Evolutionary conservation across 768 basidiomycete genomes (phyloP), one percentile per base, ranked within the genome.

Genomic region (Sarcomyxa edulis): DNA sequence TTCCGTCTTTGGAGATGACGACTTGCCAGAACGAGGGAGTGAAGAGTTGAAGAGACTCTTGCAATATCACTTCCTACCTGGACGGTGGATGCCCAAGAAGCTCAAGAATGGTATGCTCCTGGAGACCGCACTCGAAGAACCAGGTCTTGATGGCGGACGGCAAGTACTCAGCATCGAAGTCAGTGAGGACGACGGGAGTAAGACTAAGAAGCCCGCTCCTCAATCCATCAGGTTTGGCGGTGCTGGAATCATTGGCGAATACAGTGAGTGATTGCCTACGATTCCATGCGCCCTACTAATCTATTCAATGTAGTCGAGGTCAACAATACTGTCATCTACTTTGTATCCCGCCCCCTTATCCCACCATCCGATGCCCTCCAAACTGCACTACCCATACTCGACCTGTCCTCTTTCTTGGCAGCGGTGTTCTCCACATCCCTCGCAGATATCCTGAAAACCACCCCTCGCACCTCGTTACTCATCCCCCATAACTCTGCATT

Each of bases 401-500:
- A 91, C 27, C 71, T 92, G 12, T 97, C 95, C 2, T 78, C 83
- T 14, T 99, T 94, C 63, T 75, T 98, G 33, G 92, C 93, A 0
- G 82, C 91, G 6, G 67, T 92, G 19, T 93, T 91, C 57, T 89
- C 95, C 2, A 84, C 91, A 8, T 77, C 76, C 8, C 74, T 97
- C 33, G 87, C 89, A 7, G 79, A 87, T 22, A 68, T 62, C 15
- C 62, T 91, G 42, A 71, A 77, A 52, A 67, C 53, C 15, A 74
- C 73, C 16, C 82, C 87, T 4, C 76, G 76, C 6, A 82, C 84
- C 1, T 84, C 93, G 3, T 74, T 92, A 42, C 74, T 99, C 27
- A 80, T 96, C 23, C 96, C 96, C 7, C 80, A 75, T 31, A 99
- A 99, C 53, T 56, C 64, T n/a, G 96, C 92, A 0, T 99, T 96